phyloP scores from a whole-genome alignment of 192 early-diverging fungal species.

The Rhizoclosmatium globosum region DNA sequence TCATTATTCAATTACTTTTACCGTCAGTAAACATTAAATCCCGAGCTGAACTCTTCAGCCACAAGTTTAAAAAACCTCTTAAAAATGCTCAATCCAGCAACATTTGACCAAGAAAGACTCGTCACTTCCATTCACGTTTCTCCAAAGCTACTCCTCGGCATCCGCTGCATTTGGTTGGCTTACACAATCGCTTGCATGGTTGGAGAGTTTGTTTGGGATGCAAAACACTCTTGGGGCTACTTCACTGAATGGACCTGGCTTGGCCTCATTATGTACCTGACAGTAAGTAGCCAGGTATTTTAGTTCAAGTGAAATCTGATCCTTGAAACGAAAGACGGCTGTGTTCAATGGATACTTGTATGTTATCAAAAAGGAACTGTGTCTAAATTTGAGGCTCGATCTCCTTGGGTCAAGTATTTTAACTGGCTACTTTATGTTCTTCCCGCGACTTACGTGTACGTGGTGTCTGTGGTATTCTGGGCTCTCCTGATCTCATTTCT shows the following conservation, averaged over 20 bases:
- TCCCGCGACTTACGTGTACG: neutral
- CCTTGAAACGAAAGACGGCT: neutral
- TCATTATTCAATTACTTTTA: no score
- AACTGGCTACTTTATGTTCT: conserved; percentile 8
- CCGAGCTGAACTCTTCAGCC: no score
- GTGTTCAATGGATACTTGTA: conserved; percentile 1
- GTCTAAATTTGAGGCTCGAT: neutral
- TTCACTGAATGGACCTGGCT: conserved; percentile 34
- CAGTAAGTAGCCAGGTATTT: neutral
- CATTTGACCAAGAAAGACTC: neutral
- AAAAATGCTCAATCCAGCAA: neutral
- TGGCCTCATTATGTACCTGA: conserved; percentile 28
- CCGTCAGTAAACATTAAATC: neutral
- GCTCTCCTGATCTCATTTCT: neutral
- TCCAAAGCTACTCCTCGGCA: neutral
- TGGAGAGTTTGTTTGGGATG: neutral
- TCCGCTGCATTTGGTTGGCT: neutral
- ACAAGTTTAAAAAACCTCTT: no score
- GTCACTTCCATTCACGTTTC: conserved; percentile 31
- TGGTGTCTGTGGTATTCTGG: conserved; percentile 7
- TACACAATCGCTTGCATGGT: neutral
- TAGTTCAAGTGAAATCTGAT: neutral
- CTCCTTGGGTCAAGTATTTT: neutral
- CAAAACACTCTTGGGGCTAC: neutral
- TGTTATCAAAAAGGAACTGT: neutral